Conservation (phyloP, 2,329 filamentous ascomycete genomes). For the Phaeoacremonium minimum region DNA sequence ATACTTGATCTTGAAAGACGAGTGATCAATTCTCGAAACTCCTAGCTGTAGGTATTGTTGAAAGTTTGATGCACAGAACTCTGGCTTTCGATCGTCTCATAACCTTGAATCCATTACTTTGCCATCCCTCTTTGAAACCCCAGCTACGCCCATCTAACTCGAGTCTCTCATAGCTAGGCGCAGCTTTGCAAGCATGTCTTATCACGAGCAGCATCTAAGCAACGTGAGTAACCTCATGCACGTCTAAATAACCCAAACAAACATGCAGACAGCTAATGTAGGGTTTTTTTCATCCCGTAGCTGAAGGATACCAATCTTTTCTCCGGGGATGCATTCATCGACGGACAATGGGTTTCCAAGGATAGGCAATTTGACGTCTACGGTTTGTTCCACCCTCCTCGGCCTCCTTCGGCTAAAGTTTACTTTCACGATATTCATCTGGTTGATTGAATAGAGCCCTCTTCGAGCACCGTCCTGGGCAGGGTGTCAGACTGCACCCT, state of each 20-base stretch:
- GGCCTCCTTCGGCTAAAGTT: background rate
- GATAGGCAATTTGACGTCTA: background rate
- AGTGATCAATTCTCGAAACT: too few relatives aligned
- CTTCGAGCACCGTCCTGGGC: conserved; percentile 39
- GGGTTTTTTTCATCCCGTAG: background rate
- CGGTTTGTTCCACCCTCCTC: background rate
- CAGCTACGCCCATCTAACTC: too few relatives aligned
- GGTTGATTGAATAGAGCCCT: conserved; percentile 38
- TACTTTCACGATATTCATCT: background rate
- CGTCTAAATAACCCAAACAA: background rate
- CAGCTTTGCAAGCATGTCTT: conserved; percentile 1
- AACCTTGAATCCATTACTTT: too few relatives aligned
- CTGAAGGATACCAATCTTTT: background rate
- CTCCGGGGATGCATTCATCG: background rate
- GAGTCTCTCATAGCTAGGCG: too few relatives aligned
- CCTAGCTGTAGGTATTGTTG: too few relatives aligned
- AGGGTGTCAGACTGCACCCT: conserved; percentile 47
- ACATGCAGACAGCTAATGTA: background rate
- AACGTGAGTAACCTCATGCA: background rate
- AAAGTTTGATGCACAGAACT: too few relatives aligned
- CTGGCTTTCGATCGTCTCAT: too few relatives aligned
- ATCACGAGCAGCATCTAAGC: conserved; percentile 1
- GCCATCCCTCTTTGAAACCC: too few relatives aligned
- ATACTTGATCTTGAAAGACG: too few relatives aligned
- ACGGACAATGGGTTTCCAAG: background rate